Percentiles rank a stretch among this genome's conserved stretches.
Conservation (phyloP, 345 rosid genomes). For the Arabidopsis suecica region DNA sequence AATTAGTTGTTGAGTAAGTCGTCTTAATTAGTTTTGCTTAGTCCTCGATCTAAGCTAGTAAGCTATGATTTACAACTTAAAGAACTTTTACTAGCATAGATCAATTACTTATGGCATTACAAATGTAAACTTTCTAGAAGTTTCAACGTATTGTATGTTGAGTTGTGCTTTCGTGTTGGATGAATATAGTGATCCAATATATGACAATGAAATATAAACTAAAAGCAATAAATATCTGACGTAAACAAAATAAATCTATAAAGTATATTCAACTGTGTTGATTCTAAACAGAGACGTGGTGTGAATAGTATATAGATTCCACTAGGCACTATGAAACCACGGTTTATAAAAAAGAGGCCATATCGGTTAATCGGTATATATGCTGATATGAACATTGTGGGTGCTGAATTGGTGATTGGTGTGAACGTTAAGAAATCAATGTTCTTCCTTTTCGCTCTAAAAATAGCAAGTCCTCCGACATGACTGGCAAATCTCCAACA, state of each 20-base stretch:
- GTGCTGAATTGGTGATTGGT: conserved; percentile 15
- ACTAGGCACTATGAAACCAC: not conserved
- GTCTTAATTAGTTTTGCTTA: not conserved
- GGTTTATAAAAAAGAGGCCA: not conserved
- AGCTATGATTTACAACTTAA: not conserved
- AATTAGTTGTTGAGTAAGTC: not conserved
- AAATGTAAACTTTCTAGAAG: not conserved
- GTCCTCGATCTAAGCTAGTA: not conserved
- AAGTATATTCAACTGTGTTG: not conserved
- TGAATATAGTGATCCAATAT: not conserved
- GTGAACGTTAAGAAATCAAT: conserved; percentile 17
- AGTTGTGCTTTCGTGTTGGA: conserved; percentile 10
- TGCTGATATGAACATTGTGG: not conserved
- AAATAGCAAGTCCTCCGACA: conserved; percentile 29
- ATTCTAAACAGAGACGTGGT: not conserved
- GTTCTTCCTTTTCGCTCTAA: not conserved
- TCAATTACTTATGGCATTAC: not conserved
- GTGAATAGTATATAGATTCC: conserved; percentile 21
- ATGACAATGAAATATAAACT: not conserved
- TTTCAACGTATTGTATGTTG: not conserved
- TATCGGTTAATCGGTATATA: not conserved
- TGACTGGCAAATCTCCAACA: conserved; percentile 28
- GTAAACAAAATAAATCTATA: not conserved
- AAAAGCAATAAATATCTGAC: not conserved
- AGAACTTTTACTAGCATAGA: not conserved